These are phyloP conservation scores for Diaporthe humulicola DNA, from an alignment of 2,329 filamentous ascomycete species.

Conservation along the genomic window DNA sequence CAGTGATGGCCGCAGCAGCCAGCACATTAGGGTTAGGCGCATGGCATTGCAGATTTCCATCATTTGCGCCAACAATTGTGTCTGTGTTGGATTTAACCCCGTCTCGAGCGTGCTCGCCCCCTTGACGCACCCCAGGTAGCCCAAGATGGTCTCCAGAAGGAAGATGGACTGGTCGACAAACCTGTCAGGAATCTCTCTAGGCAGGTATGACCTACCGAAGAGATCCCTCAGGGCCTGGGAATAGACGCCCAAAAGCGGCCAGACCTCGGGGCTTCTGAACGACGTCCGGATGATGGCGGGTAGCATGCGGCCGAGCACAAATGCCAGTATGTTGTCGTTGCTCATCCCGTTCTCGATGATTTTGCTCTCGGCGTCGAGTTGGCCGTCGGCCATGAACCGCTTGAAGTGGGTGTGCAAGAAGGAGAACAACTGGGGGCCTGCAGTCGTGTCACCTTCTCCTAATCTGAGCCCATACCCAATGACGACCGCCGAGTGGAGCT, in stretches of 20 bases:
- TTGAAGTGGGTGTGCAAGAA: slow-evolving; percentile 71
- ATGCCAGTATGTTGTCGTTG: slow-evolving; percentile 58
- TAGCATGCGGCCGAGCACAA: slow-evolving; percentile 66
- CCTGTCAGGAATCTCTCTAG: slow-evolving; percentile 53
- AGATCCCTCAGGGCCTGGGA: slow-evolving; percentile 55
- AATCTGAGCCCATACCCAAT: slow-evolving; percentile 68
- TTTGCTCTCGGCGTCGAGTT: slow-evolving; percentile 59
- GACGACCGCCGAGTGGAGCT: slow-evolving; percentile 68
- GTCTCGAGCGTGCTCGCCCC: slow-evolving; percentile 28
- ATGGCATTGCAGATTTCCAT: slow-evolving; percentile 36
- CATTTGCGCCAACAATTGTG: slow-evolving; percentile 43
- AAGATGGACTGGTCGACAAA: slow-evolving; percentile 50
- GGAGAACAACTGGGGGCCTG: slow-evolving; percentile 65
- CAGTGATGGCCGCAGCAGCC: slow-evolving; percentile 29
- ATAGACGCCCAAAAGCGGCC: slow-evolving; percentile 66
- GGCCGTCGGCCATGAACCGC: slow-evolving; percentile 63
- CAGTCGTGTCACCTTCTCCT: slow-evolving; percentile 63
- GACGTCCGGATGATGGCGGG: slow-evolving; percentile 63
- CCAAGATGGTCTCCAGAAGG: slow-evolving; percentile 48
- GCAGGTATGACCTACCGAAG: slow-evolving; percentile 51
- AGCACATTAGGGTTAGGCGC: slow-evolving; percentile 31
- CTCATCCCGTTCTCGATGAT: slow-evolving; percentile 64
- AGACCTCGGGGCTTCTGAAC: slow-evolving; percentile 52
- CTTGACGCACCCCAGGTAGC: slow-evolving; percentile 41
- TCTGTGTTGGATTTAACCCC: slow-evolving; percentile 41